Percentiles rank a stretch among this genome's conserved stretches.
Conservation (phyloP, 495 filamentous ascomycete genomes). For the Penicillium nucicola region DNA sequence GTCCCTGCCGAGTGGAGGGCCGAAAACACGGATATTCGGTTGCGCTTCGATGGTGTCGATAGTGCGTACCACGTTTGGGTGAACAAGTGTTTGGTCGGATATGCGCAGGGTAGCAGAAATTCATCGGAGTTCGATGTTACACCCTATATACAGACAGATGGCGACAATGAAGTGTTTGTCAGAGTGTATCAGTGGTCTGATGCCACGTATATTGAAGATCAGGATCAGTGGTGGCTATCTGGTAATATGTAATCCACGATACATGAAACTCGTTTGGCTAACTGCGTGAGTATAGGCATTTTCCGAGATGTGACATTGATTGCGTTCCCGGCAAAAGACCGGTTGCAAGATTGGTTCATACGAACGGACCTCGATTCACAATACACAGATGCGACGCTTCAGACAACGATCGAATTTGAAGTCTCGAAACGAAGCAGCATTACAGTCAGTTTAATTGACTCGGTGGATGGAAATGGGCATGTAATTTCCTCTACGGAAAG, state of each 20-base stretch:
- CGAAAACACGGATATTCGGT: slow-evolving; percentile 34
- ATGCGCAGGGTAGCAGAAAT: slow-evolving; percentile 64
- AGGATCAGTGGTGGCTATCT: slow-evolving; percentile 57
- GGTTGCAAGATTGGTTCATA: slow-evolving; percentile 59
- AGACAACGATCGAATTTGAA: neutral
- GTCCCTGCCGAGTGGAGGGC: slow-evolving; percentile 39
- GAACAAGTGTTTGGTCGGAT: slow-evolving; percentile 56
- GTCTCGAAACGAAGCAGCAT: neutral
- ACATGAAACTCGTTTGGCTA: neutral
- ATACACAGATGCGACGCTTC: slow-evolving; percentile 46
- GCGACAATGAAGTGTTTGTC: slow-evolving; percentile 51
- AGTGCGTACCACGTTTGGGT: slow-evolving; percentile 65
- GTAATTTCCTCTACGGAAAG: neutral
- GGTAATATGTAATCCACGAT: slow-evolving; percentile 23
- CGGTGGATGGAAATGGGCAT: neutral
- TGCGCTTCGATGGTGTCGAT: slow-evolving; percentile 67
- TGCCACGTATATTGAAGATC: slow-evolving; percentile 64
- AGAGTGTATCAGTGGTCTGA: slow-evolving; percentile 62
- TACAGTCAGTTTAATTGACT: neutral
- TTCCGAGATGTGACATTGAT: slow-evolving; percentile 65
- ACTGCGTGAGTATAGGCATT: slow-evolving; percentile 43
- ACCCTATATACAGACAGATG: slow-evolving; percentile 30
- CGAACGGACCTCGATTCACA: slow-evolving; percentile 51
- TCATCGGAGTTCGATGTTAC: slow-evolving; percentile 62
- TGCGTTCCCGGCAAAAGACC: slow-evolving; percentile 44